Conservation (phyloP, 75 land plant species). For the Gnetum montanum region DNA sequence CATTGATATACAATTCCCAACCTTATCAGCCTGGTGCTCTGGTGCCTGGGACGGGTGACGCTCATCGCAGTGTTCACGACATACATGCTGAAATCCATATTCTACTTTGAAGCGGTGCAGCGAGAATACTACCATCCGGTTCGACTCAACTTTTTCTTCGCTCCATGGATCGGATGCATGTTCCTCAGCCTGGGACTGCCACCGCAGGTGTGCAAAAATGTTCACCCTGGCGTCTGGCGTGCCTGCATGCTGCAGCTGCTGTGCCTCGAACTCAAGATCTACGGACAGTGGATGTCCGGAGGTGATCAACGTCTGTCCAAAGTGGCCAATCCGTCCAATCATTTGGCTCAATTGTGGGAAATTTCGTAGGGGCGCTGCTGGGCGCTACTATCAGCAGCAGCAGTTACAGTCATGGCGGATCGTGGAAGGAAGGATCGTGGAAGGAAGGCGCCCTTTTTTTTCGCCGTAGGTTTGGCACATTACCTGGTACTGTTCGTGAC, state of each 20-base stretch:
- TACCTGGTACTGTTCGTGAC: constrained; percentile 62
- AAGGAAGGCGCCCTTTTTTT: constrained; percentile 41
- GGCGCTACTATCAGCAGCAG: constrained; percentile 33
- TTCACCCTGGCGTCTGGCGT: constrained; percentile 54
- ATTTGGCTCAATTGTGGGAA: constrained; percentile 58
- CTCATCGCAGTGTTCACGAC: constrained; percentile 15
- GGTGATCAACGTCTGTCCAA: constrained; percentile 32
- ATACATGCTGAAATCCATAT: constrained; percentile 47
- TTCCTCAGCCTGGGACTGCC: constrained; percentile 59
- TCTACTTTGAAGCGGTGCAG: constrained; percentile 82
- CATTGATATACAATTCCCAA: no score
- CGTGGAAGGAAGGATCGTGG: constrained; percentile 52
- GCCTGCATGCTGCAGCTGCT: constrained; percentile 58
- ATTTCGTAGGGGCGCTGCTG: constrained; percentile 34
- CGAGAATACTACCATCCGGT: constrained; percentile 79
- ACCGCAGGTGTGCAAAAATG: constrained; percentile 19
- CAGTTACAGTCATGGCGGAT: no score
- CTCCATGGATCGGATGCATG: constrained; percentile 70
- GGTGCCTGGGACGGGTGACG: constrained; percentile 44
- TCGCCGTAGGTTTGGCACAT: constrained; percentile 50
- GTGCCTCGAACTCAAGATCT: constrained; percentile 50
- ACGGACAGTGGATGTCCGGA: constrained; percentile 67
- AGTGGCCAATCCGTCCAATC: constrained; percentile 62
- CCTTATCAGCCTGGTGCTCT: constrained; percentile 35
- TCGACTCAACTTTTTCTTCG: constrained; percentile 84